Evolutionary conservation across 768 basidiomycete genomes (phyloP).

Genomic region (Porpolomopsis calyptriformis): DNA sequence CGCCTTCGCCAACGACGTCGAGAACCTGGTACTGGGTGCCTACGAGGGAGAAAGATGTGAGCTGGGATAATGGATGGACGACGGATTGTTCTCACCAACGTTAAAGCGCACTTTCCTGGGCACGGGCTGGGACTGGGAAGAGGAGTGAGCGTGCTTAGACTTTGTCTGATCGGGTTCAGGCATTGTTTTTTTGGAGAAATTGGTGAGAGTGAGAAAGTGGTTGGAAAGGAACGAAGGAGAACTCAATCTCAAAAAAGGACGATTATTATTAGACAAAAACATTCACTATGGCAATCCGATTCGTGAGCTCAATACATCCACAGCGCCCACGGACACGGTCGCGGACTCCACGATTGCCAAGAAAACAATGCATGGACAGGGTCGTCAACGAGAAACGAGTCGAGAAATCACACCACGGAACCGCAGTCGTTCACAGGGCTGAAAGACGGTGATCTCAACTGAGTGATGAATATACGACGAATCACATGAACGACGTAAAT

Average conservation of each 20-base stretch:
- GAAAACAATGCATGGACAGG: no score
- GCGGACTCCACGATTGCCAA: no score
- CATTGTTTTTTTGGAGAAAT: constrained; percentile 9
- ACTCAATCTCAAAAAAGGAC: no score
- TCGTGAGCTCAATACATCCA: no score
- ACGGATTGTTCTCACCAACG: constrained; percentile 42
- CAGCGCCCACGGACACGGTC: no score
- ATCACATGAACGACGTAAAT: not conserved
- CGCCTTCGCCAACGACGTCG: constrained; percentile 83
- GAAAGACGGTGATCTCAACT: no score
- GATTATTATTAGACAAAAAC: no score
- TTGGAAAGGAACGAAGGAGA: constrained; percentile 10
- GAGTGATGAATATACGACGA: not conserved
- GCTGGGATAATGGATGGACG: not conserved
- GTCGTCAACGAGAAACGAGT: no score
- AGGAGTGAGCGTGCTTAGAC: constrained; percentile 30
- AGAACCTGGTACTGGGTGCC: constrained; percentile 77
- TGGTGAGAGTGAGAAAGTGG: constrained; percentile 10
- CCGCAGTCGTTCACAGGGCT: no score
- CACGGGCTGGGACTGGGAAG: constrained; percentile 36
- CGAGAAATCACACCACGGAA: no score
- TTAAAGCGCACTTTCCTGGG: constrained; percentile 85
- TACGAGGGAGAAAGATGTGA: constrained; percentile 16
- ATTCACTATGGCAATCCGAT: no score
- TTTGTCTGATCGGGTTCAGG: constrained; percentile 24